Evolutionary conservation across 108 stramenopile species (phyloP), one percentile per base, ranked within the genome.

Genomic region (Nitzschia sp.): DNA sequence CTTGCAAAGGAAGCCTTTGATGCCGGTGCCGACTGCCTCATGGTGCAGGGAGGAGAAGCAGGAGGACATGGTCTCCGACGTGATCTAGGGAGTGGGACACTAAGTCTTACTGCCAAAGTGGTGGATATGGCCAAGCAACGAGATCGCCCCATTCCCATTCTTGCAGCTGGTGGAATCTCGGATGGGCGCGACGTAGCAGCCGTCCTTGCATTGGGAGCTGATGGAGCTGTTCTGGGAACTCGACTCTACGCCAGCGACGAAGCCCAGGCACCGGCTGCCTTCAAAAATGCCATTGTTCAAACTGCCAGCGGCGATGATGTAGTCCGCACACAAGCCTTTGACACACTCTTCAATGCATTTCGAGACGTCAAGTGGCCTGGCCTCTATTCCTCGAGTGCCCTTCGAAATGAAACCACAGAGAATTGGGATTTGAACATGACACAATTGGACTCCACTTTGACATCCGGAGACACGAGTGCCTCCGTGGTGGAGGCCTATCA

Each of bases 61-160:
- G 91, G 91, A 44, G 91, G 91, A 15, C 88, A 92, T 73, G 88
- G 91, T 0, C 63, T 88, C 1, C 72, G 90, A 20, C 80, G 86
- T n/a, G 86, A 88, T 19, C 41, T 88, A 15, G 88, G 86, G 44
- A 79, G 63, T 41, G 81, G 83, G 12, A 83, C 91, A 15, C 67
- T 89, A 70, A 60, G 82, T 29, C 67, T 92, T 29, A 74, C 81
- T 8, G 60, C 88, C 21, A 74, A 75, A 51, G 29, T 85, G 8
- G 83, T 80, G 26, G 52, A 63, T 20, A 22, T 83, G 22, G 59
- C 64, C 3, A 39, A 26, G 9, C 56, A 69, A 24, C 20, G 39
- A 21, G 10, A 52, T 41, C 50, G 57, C 10, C 51, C 56, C 12
- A 75, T 81, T 51, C 83, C 81, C 1, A 82, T 92, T 0, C 51